Base-by-base conservation (phyloP, 495 filamentous ascomycete genomes). In the Hypoxylon crocopeplum region DNA sequence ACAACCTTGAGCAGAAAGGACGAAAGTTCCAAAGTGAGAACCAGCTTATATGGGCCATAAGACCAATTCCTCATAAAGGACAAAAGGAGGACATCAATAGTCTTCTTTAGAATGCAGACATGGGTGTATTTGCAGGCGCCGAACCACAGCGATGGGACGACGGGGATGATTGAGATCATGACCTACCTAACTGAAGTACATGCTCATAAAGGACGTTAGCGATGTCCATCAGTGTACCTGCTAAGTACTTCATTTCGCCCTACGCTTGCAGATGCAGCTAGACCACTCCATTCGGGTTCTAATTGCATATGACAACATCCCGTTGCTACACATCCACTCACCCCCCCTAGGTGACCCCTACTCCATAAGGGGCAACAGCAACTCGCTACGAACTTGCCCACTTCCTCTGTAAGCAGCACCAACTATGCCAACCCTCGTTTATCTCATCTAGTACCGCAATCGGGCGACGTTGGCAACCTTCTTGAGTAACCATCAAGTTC, bases 181-280 rank as follows among this genome's bases (percentile, higher is more conserved):
- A 34, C 53, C 27, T 57, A 39, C 40, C 17, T 27, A n/a, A 8
- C 54, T 30, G 30, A 21, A 54, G 45, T 49, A 64, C 48, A 57
- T 20, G 20, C 17, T 38, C 36, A 47, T 29, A 5, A 51, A 48
- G 44, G 17, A 42, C 25, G 21, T 40, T 36, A 50, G 32, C 42
- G 30, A 48, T 22, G 21, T 37, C 20, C 25, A 41, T 38, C 27
- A 13, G 12, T 46, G 55, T 64, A 59, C 61, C 36, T 45, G n/a
- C 17, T 3, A 51, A n/a, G 48, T 64, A 59, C 39, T 48, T 34
- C n/a, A 37, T 36, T 29, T n/a, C 42, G 37, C 60, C 48, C 30
- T 55, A 32, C 34, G 16, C 33, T 39, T 52, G 50, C 61, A 64
- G 49, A 55, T 59, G 55, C 61, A 64, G 48, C 55, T 59, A 56